Base-by-base conservation (phyloP, 1,284 basidiomycete species). In the Ceratobasidium papillatum region DNA sequence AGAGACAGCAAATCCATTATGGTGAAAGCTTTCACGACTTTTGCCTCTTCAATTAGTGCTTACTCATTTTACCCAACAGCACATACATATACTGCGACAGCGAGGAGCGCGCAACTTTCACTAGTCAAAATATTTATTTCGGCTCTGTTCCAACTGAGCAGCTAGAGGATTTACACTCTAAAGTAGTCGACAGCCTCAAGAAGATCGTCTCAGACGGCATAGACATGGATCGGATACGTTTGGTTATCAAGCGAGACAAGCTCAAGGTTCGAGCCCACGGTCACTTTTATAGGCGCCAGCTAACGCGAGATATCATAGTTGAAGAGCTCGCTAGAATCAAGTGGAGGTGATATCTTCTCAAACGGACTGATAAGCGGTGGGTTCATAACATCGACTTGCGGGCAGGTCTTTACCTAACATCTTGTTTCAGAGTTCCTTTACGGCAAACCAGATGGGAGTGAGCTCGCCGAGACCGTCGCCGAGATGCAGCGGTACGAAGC, bases 141-240 rank as follows among this genome's bases (percentile, higher is more conserved):
- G 91, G 91, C 36, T 95, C 94, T 8, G 92, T 99, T 1, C 95
- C 98, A 1, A 86, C 89, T 0, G 93, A 93, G 80, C 85, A 92
- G 78, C 85, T 99, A 32, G 87, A 93, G 43, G 84, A 81, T 4
- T 93, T 99, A 78, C 89, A 91, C 74, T 84, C 84, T 51, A 90
- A 89, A 80, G 85, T 99, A 59, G 89, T 88, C 78, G 84, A 84
- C 1, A 92, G 94, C 78, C 84, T 99, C 41, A 82, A 85, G 77
- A 88, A 88, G 58, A 93, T 99, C 66, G 89, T 88, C 25, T 80
- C 87, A 25, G 89, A 93, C 74, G 95, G 93, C 3, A 86, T 99
- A 74, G 95, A 99, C 83, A 96, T 99, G 93, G 87, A 91, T 38
- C 86, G 98, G 32, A 98, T 99, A 92, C 82, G 83, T 22, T 92